Conservation (phyloP, 139 green algal genomes). For the Astrephomene gubernaculifera region DNA sequence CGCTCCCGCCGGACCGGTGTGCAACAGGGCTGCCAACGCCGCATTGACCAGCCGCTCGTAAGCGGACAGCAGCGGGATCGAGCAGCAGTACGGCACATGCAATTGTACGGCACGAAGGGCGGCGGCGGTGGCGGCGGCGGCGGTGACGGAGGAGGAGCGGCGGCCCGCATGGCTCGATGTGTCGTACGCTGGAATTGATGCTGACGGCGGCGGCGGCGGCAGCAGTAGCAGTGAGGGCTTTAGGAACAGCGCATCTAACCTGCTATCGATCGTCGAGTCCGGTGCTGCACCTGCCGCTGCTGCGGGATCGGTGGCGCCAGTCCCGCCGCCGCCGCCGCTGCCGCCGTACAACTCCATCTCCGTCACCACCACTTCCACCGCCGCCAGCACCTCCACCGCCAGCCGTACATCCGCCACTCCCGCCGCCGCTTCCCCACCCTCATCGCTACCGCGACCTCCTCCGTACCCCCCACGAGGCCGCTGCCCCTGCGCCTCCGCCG, state of each 20-base stretch:
- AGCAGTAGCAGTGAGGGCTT: neutral
- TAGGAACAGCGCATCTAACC: neutral
- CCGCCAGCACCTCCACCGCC: conserved; percentile 3
- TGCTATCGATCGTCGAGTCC: too few species aligned
- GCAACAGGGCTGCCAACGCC: neutral
- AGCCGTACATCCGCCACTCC: neutral
- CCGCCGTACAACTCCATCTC: neutral
- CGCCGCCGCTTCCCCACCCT: neutral
- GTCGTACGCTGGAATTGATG: neutral
- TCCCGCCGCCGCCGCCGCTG: neutral
- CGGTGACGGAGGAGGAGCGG: neutral
- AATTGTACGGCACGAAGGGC: conserved; percentile 4
- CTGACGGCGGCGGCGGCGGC: too few species aligned
- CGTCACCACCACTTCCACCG: neutral
- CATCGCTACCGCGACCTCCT: neutral
- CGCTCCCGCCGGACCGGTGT: neutral
- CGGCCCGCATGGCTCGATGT: neutral
- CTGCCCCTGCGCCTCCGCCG: neutral
- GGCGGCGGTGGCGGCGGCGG: neutral
- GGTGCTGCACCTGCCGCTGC: neutral
- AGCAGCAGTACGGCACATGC: neutral
- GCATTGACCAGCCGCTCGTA: neutral
- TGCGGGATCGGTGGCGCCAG: neutral
- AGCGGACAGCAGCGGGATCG: neutral
- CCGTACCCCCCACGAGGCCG: neutral